phyloP scores from a whole-genome alignment of 106 monocot genomes.

The Dactylorhiza incarnata region DNA sequence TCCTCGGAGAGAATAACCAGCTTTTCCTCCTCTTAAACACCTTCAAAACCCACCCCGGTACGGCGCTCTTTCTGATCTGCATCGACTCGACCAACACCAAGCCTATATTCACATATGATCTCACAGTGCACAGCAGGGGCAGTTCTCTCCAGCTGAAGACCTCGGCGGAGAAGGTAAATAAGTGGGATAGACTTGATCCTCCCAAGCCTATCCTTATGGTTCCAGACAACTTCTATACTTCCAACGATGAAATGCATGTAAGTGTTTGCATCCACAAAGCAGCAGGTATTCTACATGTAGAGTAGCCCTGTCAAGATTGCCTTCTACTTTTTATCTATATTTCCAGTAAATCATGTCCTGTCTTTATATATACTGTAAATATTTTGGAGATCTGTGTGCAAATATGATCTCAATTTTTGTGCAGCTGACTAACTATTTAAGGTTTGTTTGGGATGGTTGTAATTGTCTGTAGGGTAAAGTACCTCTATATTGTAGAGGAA shows the following conservation, averaged over 20 bases:
- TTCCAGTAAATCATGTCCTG: too few species aligned
- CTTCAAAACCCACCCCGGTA: neutral
- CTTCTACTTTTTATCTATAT: too few species aligned
- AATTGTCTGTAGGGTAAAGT: too few species aligned
- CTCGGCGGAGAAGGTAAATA: constrained; percentile 12
- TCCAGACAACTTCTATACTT: constrained; percentile 22
- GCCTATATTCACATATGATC: constrained; percentile 27
- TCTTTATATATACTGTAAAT: too few species aligned
- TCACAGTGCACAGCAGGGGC: constrained; percentile 10
- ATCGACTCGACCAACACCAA: constrained; percentile 3
- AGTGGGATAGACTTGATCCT: constrained; percentile 30
- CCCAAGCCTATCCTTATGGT: constrained; percentile 38
- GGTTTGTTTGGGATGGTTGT: too few species aligned
- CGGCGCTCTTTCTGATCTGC: constrained; percentile 32
- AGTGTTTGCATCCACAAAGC: constrained; percentile 15
- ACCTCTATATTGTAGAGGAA: too few species aligned
- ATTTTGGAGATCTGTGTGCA: too few species aligned
- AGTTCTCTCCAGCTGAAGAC: constrained; percentile 31
- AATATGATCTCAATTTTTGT: too few species aligned
- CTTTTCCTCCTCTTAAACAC: constrained; percentile 51
- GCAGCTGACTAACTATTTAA: too few species aligned
- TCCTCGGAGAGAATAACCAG: constrained; percentile 23
- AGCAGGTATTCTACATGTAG: too few species aligned
- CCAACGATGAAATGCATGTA: neutral
- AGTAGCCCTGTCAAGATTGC: too few species aligned